phyloP scores from a whole-genome alignment of 2,329 filamentous ascomycete genomes.

The Botrytis sinoallii region DNA sequence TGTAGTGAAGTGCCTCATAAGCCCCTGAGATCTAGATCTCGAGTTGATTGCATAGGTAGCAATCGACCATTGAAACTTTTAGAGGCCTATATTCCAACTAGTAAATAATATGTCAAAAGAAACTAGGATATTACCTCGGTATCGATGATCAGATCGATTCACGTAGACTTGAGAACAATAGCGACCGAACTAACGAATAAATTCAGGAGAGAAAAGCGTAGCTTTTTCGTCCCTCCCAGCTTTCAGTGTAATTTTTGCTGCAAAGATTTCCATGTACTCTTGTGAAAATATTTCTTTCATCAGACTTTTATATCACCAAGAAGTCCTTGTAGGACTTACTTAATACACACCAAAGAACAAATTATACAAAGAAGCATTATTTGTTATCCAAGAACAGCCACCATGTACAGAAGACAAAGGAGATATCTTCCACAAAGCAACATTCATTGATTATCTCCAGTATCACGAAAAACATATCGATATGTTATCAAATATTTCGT shows the following conservation, averaged over 20 bases:
- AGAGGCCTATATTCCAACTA: not conserved
- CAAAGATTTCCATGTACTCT: not conserved
- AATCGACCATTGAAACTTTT: too few species aligned
- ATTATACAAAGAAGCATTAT: not conserved
- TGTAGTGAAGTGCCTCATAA: not conserved
- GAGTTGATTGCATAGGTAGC: not conserved
- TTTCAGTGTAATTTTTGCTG: too few species aligned
- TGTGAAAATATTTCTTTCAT: not conserved
- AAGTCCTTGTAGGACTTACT: not conserved
- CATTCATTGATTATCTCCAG: not conserved
- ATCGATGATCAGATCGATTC: not conserved
- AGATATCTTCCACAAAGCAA: not conserved
- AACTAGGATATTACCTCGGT: not conserved
- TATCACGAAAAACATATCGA: not conserved
- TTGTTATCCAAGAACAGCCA: conserved; percentile 9
- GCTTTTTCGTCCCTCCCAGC: not conserved
- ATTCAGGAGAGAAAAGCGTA: too few species aligned
- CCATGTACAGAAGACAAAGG: not conserved
- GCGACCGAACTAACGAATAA: not conserved
- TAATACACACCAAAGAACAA: not conserved
- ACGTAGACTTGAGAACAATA: not conserved
- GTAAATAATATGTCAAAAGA: not conserved
- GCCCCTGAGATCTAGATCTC: fast-evolving
- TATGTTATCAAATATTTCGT: not conserved
- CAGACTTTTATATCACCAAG: too few species aligned